Evolutionary conservation across 2,329 filamentous ascomycete species (phyloP).

Genomic region (Fusarium floridanum): DNA sequence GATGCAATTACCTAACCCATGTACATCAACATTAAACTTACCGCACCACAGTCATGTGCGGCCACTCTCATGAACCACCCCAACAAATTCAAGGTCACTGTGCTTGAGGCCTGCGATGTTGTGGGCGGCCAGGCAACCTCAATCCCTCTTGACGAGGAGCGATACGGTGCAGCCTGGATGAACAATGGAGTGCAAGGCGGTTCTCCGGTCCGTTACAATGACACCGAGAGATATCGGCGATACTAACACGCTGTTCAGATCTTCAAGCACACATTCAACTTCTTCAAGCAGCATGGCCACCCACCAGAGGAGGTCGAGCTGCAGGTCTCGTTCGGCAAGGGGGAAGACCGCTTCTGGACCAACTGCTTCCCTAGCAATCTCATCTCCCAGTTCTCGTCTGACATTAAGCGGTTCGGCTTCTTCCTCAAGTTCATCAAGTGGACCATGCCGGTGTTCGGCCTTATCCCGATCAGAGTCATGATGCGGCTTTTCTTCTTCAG

Average conservation of each 20-base stretch:
- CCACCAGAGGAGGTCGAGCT: conserved; percentile 70
- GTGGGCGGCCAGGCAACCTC: conserved; percentile 73
- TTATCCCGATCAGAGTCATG: conserved; percentile 74
- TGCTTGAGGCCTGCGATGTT: conserved; percentile 70
- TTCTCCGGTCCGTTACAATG: conserved; percentile 46
- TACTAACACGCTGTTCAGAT: conserved; percentile 56
- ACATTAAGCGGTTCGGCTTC: conserved; percentile 48
- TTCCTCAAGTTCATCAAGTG: conserved; percentile 46
- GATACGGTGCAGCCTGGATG: conserved; percentile 70
- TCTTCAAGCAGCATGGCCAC: conserved; percentile 70
- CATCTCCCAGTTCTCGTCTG: conserved; percentile 65
- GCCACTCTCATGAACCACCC: conserved; percentile 75
- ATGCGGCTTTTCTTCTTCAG: conserved; percentile 77
- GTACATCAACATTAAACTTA: not conserved
- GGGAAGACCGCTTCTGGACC: conserved; percentile 71
- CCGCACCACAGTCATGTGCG: conserved; percentile 67
- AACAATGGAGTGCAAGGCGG: conserved; percentile 76
- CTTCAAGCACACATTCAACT: conserved; percentile 76
- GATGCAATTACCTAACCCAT: not conserved
- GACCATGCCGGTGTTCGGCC: conserved; percentile 70
- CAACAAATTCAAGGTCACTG: conserved; percentile 73
- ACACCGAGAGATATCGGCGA: not conserved
- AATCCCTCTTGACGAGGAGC: conserved; percentile 67
- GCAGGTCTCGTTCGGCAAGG: conserved; percentile 74
- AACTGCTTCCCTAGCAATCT: conserved; percentile 74